Conservation (phyloP, 768 basidiomycete species). For the Exidia glandulosa region DNA sequence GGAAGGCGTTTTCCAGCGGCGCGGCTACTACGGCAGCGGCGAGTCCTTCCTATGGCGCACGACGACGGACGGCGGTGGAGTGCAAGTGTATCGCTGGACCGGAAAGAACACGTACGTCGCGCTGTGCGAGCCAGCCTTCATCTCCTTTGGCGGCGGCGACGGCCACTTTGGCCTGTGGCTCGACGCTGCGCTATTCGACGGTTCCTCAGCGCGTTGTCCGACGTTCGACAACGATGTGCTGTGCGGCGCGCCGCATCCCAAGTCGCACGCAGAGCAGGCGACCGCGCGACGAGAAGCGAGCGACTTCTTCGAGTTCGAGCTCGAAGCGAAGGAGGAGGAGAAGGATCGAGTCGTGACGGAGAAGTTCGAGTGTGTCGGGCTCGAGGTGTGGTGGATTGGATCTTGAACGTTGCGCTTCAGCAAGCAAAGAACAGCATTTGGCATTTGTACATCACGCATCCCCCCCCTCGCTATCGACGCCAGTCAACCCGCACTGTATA, state of each 20-base stretch:
- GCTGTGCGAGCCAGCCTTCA: slow-evolving; percentile 65
- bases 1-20: slow-evolving; percentile 58
- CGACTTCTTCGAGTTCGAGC: background rate
- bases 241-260: slow-evolving; percentile 29
- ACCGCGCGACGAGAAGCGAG: background rate
- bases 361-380: slow-evolving; percentile 80
- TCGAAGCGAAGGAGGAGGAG: slow-evolving; percentile 12
- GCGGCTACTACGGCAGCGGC: slow-evolving; percentile 75
- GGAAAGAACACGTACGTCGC: slow-evolving; percentile 86
- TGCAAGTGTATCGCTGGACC: slow-evolving; percentile 72
- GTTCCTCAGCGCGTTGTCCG: slow-evolving; percentile 73
- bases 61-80: slow-evolving; percentile 10
- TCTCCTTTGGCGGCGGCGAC: slow-evolving; percentile 90
- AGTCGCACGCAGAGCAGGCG: background rate
- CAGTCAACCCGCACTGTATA: too few relatives aligned
- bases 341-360: slow-evolving; percentile 35
- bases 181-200: slow-evolving; percentile 68
- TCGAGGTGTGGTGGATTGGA: slow-evolving; percentile 85
- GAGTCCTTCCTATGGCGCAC: slow-evolving; percentile 48
- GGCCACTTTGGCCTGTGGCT: slow-evolving; percentile 85
- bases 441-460: too few relatives aligned
- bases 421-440: too few relatives aligned
- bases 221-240: slow-evolving; percentile 83
- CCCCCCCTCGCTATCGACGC: too few relatives aligned
- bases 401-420: too few relatives aligned